Base-by-base conservation (phyloP, 305 asterid genomes). In the Petunia hybrid region DNA sequence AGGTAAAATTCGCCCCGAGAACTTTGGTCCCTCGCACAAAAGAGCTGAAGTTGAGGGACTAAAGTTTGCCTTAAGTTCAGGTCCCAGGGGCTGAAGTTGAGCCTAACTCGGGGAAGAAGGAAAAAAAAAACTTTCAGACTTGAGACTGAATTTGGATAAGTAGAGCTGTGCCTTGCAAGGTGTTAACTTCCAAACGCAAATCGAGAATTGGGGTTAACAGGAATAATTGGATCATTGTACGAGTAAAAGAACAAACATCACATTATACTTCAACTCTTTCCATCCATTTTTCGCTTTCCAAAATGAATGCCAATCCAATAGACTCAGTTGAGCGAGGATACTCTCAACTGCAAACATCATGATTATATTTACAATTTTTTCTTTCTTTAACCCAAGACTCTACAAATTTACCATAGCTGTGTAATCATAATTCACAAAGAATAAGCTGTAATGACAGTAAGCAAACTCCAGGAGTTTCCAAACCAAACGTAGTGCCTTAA, bases 341-440 rank as follows among this genome's bases (percentile, higher is more conserved):
- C 57, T 36, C 63, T 73, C 78, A 22, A 62, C 14, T 48, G 38
- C 46, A 73, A 73, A 73, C 35, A 73, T 36, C 12, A 73, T 51
- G 63, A 51, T 51, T 35, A 48, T 35, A 73, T 36, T 73, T 51
- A 73, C 46, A 51, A 36, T 73, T 73, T 7, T 73, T 3, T 70
- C 74, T 66, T 43, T 31, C 63, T 51, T 56, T 36, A 22, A 22
- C 31, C 31, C 31, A 62, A 73, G 36, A 73, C 78, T 73, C 46
- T 73, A 73, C 63, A 51, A 36, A 13, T 6, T 73, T 13, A 51
- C 78, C 51, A 73, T 51, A 73, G 35, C 78, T 73, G 51, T 51
- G 13, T 36, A 36, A 36, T 73, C 78, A 51, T 36, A 73, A 73
- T 73, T 73, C 78, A 73, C 78, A 73, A 51, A 73, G 78, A 73